phyloP scores from a whole-genome alignment of 257 asterid species.

The Ajuga chamaepitys region DNA sequence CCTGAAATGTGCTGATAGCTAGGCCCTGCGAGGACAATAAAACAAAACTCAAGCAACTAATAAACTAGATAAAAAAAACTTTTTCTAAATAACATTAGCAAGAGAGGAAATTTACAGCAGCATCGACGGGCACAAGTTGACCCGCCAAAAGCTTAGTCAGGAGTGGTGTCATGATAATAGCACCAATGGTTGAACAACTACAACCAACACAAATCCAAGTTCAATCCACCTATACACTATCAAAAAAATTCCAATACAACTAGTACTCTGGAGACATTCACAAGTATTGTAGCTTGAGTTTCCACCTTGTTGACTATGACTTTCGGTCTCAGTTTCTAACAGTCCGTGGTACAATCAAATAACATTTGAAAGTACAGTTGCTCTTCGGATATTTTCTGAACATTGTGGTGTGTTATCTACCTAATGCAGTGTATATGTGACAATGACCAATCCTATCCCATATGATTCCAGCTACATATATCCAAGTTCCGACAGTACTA shows the following conservation, averaged over 20 bases:
- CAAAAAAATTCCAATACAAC: neutral
- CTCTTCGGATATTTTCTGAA: neutral
- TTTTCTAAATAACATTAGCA: neutral
- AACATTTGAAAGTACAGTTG: neutral
- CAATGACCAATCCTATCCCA: neutral
- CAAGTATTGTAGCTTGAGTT: neutral
- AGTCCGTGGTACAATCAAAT: neutral
- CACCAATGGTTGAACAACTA: constrained; percentile 97
- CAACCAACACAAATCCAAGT: constrained; percentile 16
- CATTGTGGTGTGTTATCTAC: neutral
- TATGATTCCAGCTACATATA: too few species aligned
- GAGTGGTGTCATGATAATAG: constrained; percentile 92
- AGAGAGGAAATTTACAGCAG: constrained; percentile 57
- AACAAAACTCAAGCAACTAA: neutral
- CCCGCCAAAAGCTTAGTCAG: constrained; percentile 92
- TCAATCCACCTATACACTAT: neutral
- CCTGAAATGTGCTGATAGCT: constrained; percentile 94
- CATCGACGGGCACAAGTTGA: constrained; percentile 98
- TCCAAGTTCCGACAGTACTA: too few species aligned
- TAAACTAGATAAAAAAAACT: neutral
- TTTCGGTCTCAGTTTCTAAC: constrained; percentile 1
- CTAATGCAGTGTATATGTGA: too few species aligned
- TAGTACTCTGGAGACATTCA: neutral
- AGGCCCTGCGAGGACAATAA: constrained; percentile 58
- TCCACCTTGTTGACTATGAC: too few species aligned